These are phyloP conservation scores for Urochloa ruziziensis DNA, from an alignment of 176 grass and related monocot genomes.

Conservation along the genomic window DNA sequence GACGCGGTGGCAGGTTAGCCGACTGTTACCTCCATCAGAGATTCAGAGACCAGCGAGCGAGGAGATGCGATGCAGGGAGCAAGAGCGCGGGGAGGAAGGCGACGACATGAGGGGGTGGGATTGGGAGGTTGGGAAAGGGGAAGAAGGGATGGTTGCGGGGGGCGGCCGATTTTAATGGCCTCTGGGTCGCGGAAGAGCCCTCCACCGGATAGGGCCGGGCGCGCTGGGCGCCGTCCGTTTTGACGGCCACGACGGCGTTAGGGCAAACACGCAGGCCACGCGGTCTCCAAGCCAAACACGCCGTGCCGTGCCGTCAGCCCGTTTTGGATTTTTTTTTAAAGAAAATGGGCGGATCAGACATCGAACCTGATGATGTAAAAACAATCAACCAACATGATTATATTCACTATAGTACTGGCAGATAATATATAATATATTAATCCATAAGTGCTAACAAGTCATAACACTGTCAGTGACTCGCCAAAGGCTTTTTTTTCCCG, in stretches of 20 bases:
- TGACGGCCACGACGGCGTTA: constrained; percentile 40
- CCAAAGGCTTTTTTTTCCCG: too few relatives aligned
- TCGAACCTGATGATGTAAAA: background rate
- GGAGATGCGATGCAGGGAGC: background rate
- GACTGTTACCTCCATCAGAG: constrained; percentile 19
- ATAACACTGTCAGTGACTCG: background rate
- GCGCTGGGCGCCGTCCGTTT: constrained; percentile 22
- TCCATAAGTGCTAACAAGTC: background rate
- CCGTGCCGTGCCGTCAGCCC: background rate
- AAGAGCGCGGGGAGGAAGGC: background rate
- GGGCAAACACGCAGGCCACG: constrained; percentile 17
- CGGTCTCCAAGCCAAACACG: background rate
- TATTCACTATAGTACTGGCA: background rate
- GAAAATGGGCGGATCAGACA: background rate
- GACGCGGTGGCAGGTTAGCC: background rate
- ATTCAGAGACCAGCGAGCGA: too few relatives aligned
- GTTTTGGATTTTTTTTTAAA: background rate
- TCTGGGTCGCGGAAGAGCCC: constrained; percentile 23
- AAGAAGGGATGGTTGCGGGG: constrained; percentile 8
- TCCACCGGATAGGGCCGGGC: constrained; percentile 63
- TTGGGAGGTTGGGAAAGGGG: constrained; percentile 19
- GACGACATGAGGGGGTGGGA: background rate
- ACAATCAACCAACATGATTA: background rate
- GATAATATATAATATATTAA: background rate
- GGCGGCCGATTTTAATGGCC: constrained; percentile 49